A percentile compares a stretch with the other conserved stretches of the same genome.
phyloP scores from a whole-genome alignment of 306 rosid species.

The Astragalus glycyphyllos region DNA sequence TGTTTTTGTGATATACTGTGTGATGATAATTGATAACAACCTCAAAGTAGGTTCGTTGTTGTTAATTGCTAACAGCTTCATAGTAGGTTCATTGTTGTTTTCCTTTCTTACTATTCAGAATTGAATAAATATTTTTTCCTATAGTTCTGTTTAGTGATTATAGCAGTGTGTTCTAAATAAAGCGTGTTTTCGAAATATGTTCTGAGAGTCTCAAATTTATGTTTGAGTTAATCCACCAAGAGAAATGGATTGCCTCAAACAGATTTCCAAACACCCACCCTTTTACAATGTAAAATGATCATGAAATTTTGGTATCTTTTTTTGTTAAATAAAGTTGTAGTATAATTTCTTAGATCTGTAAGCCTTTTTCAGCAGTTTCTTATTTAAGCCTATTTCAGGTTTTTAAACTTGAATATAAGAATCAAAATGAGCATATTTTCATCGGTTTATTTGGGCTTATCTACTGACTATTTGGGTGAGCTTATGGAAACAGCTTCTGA shows the following conservation, averaged over 20 bases:
- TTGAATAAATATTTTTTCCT: neutral
- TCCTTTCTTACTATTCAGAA: slow-evolving; percentile 24
- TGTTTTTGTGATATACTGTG: neutral
- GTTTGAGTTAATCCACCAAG: no score
- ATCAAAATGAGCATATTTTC: no score
- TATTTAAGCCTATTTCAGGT: slow-evolving; percentile 4
- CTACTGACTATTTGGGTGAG: no score
- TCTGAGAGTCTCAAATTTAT: no score
- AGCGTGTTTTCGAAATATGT: neutral
- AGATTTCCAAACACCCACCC: no score
- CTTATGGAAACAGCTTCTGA: no score
- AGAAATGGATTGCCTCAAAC: no score
- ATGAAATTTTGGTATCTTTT: neutral
- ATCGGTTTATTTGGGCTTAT: no score
- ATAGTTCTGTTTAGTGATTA: neutral
- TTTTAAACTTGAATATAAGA: slow-evolving; percentile 4
- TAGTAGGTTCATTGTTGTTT: slow-evolving; percentile 16
- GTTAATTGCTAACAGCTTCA: neutral
- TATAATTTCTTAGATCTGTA: neutral
- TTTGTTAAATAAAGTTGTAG: no score
- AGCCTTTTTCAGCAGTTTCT: slow-evolving; percentile 16
- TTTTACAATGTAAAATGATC: no score
- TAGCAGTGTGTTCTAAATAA: slow-evolving; percentile 1
- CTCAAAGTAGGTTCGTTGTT: neutral
- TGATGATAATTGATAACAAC: slow-evolving; percentile 11